These are phyloP conservation scores for Rheum nobile DNA, from an alignment of 148 eudicot genomes.

Conservation along the genomic window DNA sequence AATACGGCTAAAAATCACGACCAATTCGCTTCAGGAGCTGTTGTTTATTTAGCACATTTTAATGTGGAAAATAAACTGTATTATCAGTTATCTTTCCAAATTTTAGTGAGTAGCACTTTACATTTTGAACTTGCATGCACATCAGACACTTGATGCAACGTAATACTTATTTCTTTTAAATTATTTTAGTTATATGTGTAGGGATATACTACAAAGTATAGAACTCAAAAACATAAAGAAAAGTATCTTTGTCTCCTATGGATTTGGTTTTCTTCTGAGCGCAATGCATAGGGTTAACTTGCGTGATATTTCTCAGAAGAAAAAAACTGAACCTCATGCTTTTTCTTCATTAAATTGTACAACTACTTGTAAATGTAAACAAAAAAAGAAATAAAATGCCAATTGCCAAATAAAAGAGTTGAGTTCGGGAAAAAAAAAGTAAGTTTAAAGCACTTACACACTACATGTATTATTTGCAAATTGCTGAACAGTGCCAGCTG, in stretches of 20 bases:
- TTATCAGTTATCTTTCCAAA: background rate
- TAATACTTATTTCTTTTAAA: no score
- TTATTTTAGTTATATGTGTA: background rate
- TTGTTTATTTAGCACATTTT: background rate
- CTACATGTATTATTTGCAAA: conserved; percentile 91
- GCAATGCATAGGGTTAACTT: background rate
- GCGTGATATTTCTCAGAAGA: background rate
- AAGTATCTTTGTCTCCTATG: background rate
- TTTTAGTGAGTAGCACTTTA: background rate
- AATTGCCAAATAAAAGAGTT: background rate
- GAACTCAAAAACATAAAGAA: background rate
- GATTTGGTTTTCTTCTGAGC: background rate
- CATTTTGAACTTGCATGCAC: background rate
- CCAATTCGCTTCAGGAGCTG: background rate
- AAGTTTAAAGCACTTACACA: conserved; percentile 51
- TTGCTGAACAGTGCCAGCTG: conserved; percentile 90
- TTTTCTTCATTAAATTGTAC: background rate
- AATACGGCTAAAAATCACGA: background rate
- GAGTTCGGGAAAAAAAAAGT: background rate
- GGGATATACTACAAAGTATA: background rate
- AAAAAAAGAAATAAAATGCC: background rate
- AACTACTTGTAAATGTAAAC: background rate
- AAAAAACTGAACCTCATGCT: background rate
- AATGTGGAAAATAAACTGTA: background rate
- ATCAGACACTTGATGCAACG: background rate